Evolutionary conservation across 768 basidiomycete species (phyloP).

Genomic region (Kwoniella heveanensis): DNA sequence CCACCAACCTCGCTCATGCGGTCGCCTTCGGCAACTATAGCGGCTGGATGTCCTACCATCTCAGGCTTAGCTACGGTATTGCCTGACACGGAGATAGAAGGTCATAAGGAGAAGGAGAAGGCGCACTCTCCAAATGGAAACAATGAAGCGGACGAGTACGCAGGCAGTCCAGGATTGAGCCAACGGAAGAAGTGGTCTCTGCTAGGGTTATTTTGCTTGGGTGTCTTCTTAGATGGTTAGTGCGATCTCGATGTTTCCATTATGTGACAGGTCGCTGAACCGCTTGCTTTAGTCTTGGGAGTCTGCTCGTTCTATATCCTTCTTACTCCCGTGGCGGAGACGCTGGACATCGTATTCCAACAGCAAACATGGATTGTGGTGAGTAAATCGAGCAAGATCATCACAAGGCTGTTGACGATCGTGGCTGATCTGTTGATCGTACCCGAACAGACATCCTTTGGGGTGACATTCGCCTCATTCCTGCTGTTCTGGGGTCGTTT

Average conservation of each 20-base stretch:
- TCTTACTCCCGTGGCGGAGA: background rate
- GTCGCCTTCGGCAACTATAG: background rate
- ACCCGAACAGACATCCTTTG: background rate
- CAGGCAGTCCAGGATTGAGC: background rate
- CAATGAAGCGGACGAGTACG: background rate
- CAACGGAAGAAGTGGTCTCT: background rate
- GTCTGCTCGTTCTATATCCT: background rate
- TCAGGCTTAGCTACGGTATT: background rate
- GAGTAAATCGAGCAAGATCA: too few relatives aligned
- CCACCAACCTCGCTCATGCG: background rate
- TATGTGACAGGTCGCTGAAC: background rate
- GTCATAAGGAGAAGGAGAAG: background rate
- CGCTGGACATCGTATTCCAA: constrained; percentile 9
- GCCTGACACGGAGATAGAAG: background rate
- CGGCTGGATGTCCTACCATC: background rate
- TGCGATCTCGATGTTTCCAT: background rate
- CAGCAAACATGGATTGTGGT: constrained; percentile 39
- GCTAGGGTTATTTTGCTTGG: background rate
- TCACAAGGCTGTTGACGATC: too few relatives aligned
- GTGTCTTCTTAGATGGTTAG: background rate
- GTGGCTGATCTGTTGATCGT: background rate
- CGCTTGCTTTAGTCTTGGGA: background rate
- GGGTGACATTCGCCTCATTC: constrained; percentile 11
- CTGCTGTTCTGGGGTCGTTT: constrained; percentile 40
- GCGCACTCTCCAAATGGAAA: background rate